phyloP scores from a whole-genome alignment of 2,329 filamentous ascomycete genomes.

The Hypoxylon sp. region DNA sequence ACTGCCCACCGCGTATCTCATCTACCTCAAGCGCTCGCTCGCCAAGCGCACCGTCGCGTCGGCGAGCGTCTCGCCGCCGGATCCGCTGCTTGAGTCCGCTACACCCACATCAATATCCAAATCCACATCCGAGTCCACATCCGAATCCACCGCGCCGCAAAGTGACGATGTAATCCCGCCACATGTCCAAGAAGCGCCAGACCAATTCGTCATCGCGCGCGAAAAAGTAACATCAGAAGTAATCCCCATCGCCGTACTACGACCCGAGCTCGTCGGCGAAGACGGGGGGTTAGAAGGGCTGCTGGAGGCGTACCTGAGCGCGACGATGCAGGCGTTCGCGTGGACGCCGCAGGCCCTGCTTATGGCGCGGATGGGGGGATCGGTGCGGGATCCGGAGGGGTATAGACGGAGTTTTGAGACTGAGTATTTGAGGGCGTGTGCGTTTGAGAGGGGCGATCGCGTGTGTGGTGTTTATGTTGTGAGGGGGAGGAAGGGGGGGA shows the following conservation, averaged over 20 bases:
- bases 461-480: slow-evolving; percentile 51
- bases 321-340: slow-evolving; percentile 46
- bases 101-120: background rate
- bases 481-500: slow-evolving; percentile 11
- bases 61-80: slow-evolving; percentile 31
- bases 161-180: slow-evolving; percentile 26
- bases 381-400: slow-evolving; percentile 34
- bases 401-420: slow-evolving; percentile 26
- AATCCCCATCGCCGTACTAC: slow-evolving; percentile 27
- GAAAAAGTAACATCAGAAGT: slow-evolving; percentile 45
- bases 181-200: slow-evolving; percentile 17
- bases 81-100: background rate
- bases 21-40: slow-evolving; percentile 33
- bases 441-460: slow-evolving; percentile 44
- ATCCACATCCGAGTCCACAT: background rate
- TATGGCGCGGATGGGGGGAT: slow-evolving; percentile 43
- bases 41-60: slow-evolving; percentile 30
- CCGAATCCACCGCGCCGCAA: background rate
- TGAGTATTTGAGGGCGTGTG: slow-evolving; percentile 24
- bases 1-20: slow-evolving; percentile 38
- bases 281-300: slow-evolving; percentile 14
- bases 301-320: slow-evolving; percentile 44
- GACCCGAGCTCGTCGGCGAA: slow-evolving; percentile 6
- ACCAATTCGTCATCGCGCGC: slow-evolving; percentile 38
- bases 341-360: slow-evolving; percentile 48